Conservation (phyloP, 1,284 basidiomycete genomes). For the Sphaerobolus stellatus region DNA sequence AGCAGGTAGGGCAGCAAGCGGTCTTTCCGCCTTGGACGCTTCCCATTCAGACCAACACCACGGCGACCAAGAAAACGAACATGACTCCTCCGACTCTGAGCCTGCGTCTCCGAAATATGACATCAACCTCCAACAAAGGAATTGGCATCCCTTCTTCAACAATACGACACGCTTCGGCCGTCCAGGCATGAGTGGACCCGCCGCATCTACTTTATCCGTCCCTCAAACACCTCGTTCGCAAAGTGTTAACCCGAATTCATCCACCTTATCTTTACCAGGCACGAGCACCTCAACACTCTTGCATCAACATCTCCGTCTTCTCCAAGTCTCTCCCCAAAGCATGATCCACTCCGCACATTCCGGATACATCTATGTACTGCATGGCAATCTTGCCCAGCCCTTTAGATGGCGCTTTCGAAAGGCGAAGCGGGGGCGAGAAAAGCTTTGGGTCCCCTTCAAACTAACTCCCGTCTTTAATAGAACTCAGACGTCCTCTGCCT, state of each 20-base stretch:
- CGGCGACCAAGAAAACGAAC: background rate
- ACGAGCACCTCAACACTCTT: too few relatives aligned
- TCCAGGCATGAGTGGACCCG: slow-evolving; percentile 60
- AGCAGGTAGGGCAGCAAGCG: too few relatives aligned
- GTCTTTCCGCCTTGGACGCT: too few relatives aligned
- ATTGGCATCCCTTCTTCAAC: slow-evolving; percentile 80
- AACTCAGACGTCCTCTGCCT: slow-evolving; percentile 79
- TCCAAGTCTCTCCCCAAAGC: slow-evolving; percentile 65
- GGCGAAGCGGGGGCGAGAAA: too few relatives aligned
- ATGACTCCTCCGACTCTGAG: slow-evolving; percentile 21
- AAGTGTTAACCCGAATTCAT: too few relatives aligned
- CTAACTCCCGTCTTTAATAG: slow-evolving; percentile 43
- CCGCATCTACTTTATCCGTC: slow-evolving; percentile 30
- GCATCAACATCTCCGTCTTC: slow-evolving; percentile 10
- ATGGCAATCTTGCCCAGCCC: slow-evolving; percentile 60
- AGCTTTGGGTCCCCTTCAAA: too few relatives aligned
- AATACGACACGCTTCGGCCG: slow-evolving; percentile 70
- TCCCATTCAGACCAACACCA: background rate
- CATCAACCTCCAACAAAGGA: slow-evolving; percentile 39
- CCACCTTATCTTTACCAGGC: slow-evolving; percentile 1
- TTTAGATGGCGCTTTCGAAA: slow-evolving; percentile 37
- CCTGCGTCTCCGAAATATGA: too few relatives aligned
- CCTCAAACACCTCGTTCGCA: background rate
- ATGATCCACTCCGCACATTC: slow-evolving; percentile 88
- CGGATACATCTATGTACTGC: slow-evolving; percentile 93